Base-by-base conservation (phyloP, 208 protist species). In the Leishmania amazonensis region DNA sequence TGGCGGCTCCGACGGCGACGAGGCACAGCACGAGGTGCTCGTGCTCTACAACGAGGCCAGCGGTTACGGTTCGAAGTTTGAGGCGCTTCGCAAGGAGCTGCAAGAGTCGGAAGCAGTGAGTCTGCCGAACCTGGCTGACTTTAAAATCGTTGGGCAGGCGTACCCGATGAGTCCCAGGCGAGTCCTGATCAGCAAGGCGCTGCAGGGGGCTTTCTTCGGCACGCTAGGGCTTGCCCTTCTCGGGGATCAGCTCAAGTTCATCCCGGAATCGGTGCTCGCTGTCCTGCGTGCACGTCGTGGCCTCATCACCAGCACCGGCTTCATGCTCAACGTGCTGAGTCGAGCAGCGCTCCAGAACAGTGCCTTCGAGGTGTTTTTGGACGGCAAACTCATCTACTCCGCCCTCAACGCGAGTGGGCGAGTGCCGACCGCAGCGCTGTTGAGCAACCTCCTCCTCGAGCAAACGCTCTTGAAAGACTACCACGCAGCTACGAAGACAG, bases 311-410 rank as follows among this genome's bases (percentile, higher is more conserved):
- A 84, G 80, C 75, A 85, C 79, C 15, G 87, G 76, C 40, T 86
- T 96, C 65, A 53, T 91, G 65, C 58, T 91, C 38, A 96, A 92
- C 79, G 84, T 90, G 45, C 28, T 93, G 24, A 83, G 86, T 35
- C 45, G 83, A 53, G 74, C 83, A 8, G 31, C 89, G 21, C 38
- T 76, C 47, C 89, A 90, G 77, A 90, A 84, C 17, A 90, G 86
- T 7, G 90, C 92, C 17, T 96, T 94, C 83, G 93, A 96, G 76
- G 87, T 96, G 24, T 94, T 89, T 80, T 74, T 96, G 13, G 86
- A 95, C 45, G 86, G 71, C 45, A 62, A 78, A 15, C 82, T 88
- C 8, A 84, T 95, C 62, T 92, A 88, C 78, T 93, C 89, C 9
- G 83, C 85, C 35, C 31, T 93, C 49, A 75, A 87, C 76, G 62